Conservation (phyloP, 2,329 filamentous ascomycete genomes). For the Dissoconium aciculare region DNA sequence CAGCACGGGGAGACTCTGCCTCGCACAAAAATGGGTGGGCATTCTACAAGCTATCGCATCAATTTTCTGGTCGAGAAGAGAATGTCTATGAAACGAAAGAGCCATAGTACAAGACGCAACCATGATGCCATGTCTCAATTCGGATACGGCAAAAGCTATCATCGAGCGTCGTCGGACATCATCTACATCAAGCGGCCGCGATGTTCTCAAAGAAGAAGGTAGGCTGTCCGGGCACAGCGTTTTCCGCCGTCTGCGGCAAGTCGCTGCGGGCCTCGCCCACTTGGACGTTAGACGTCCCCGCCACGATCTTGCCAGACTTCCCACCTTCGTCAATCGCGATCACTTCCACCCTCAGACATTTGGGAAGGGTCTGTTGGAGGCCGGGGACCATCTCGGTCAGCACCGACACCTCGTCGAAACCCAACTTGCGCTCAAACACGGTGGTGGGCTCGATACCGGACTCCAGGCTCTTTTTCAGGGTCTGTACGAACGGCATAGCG, state of each 20-base stretch:
- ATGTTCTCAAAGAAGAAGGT: constrained; percentile 74
- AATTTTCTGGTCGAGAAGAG: no score
- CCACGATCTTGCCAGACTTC: constrained; percentile 46
- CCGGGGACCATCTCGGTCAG: constrained; percentile 64
- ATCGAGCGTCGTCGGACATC: no score
- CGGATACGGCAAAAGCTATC: no score
- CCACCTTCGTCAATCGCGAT: constrained; percentile 55
- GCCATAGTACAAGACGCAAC: no score
- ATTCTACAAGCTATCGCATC: no score
- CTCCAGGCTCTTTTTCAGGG: constrained; percentile 67
- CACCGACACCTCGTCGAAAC: constrained; percentile 69
- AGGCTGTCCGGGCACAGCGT: constrained; percentile 67
- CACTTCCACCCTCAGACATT: constrained; percentile 55
- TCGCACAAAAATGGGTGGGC: no score
- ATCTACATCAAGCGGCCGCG: no score
- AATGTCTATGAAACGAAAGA: no score
- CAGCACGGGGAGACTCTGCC: no score
- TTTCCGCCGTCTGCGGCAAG: constrained; percentile 48
- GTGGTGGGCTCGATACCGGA: constrained; percentile 44
- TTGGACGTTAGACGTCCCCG: constrained; percentile 34
- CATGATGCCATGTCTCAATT: no score
- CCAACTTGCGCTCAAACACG: constrained; percentile 71
- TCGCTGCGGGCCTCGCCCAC: constrained; percentile 44
- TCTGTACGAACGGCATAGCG: constrained; percentile 92
- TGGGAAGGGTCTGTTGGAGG: constrained; percentile 59